These are phyloP conservation scores for Candida ascalaphidarum DNA, from an alignment of 805 yeast species.

Conservation along the genomic window DNA sequence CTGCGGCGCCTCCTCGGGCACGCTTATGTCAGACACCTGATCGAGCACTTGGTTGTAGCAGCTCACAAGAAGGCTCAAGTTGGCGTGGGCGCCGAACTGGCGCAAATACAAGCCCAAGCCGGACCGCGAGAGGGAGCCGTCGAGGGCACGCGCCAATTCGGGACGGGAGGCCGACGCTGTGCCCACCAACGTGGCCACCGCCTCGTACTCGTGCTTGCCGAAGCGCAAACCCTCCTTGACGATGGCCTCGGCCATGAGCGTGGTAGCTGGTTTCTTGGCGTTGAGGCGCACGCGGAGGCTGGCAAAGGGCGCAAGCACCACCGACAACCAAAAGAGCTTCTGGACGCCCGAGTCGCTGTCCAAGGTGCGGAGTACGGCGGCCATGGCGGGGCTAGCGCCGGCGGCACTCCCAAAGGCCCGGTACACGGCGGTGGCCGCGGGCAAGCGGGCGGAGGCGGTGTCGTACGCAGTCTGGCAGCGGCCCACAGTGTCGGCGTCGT, in stretches of 20 bases:
- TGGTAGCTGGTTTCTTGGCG: constrained; percentile 24
- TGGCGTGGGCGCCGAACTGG: constrained; percentile 45
- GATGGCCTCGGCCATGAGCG: constrained; percentile 39
- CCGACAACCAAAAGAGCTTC: constrained; percentile 38
- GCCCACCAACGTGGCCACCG: constrained; percentile 36
- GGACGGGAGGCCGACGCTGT: constrained; percentile 1
- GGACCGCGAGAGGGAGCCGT: constrained; percentile 33
- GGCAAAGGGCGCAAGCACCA: constrained; percentile 44
- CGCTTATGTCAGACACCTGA: no score
- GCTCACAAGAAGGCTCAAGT: constrained; percentile 29
- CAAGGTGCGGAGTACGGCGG: no score
- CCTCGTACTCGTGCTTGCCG: constrained; percentile 47
- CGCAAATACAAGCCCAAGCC: constrained; percentile 54
- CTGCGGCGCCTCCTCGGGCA: no score
- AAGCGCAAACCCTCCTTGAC: constrained; percentile 65
- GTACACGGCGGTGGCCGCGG: constrained; percentile 13
- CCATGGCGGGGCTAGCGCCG: no score
- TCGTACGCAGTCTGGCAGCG: constrained; percentile 7
- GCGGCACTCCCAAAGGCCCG: constrained; percentile 14
- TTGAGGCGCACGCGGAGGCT: constrained; percentile 26
- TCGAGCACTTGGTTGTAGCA: constrained; percentile 26
- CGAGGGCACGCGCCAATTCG: constrained; percentile 11
- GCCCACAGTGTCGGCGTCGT: constrained; percentile 7
- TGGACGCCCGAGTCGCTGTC: no score
- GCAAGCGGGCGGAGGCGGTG: constrained; percentile 9